Percentiles rank a stretch among this genome's conserved stretches.
Evolutionary conservation across 805 yeast genomes (phyloP).

Genomic region (Diddensiella santjacobensis): DNA sequence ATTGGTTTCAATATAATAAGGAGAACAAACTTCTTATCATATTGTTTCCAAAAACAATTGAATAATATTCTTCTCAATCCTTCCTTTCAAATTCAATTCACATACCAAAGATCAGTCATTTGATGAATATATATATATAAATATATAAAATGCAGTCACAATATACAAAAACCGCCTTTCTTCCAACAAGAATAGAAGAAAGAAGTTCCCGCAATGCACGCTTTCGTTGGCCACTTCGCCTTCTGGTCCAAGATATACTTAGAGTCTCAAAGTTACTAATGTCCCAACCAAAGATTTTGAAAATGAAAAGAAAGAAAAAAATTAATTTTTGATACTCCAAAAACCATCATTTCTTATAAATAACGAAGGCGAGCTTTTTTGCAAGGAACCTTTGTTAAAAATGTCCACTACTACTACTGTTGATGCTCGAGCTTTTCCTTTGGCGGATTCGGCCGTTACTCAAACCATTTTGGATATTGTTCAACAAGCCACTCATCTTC

Average conservation of each 20-base stretch:
- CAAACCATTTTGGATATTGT: conserved; percentile 97
- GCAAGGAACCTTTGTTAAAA: conserved; percentile 35
- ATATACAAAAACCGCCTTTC: no score
- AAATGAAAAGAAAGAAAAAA: conserved; percentile 1
- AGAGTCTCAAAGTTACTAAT: not conserved
- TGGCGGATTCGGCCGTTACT: conserved; percentile 91
- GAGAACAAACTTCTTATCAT: no score
- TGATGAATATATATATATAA: conserved; percentile 11
- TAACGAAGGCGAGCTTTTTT: conserved; percentile 32
- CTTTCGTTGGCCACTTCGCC: conserved; percentile 4
- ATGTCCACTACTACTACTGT: conserved; percentile 74
- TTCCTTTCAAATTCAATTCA: no score
- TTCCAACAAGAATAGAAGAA: not conserved
- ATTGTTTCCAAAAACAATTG: no score
- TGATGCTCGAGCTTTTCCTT: conserved; percentile 98
- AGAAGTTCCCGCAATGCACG: not conserved
- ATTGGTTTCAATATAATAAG: no score
- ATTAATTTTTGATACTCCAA: not conserved
- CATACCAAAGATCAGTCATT: conserved; percentile 79
- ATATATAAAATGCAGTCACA: no score
- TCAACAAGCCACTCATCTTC: conserved; percentile 95
- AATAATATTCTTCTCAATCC: no score
- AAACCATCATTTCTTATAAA: not conserved
- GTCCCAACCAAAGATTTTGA: no score
- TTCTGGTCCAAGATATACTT: not conserved